Conservation (phyloP, 2,329 filamentous ascomycete genomes). For the Rhynchosporium graminicola region DNA sequence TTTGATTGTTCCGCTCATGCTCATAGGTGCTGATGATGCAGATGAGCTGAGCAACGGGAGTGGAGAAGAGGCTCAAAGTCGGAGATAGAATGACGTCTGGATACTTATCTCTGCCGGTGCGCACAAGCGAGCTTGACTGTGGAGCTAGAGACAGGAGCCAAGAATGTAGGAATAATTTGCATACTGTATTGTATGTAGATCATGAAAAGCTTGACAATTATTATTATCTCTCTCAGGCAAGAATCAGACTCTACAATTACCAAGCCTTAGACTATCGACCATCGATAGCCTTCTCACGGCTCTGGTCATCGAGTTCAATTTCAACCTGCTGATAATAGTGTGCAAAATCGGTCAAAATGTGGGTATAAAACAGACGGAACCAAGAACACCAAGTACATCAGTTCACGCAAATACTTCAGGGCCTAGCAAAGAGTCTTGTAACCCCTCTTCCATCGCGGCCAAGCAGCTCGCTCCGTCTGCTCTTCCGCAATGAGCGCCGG, state of each 20-base stretch:
- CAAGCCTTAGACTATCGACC: not conserved
- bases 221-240: too few species aligned
- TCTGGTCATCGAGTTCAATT: not conserved
- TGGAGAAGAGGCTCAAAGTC: not conserved
- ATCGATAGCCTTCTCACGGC: constrained; percentile 5
- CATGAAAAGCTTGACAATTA: too few species aligned
- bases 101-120: not conserved
- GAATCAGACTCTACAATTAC: not conserved
- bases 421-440: constrained; percentile 72
- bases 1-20: not conserved
- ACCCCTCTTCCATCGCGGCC: constrained; percentile 75
- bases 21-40: constrained; percentile 4
- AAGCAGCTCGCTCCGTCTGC: constrained; percentile 67
- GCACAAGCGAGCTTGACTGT: constrained; percentile 5
- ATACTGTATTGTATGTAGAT: too few species aligned
- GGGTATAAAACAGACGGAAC: not conserved
- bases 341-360: constrained; percentile 5
- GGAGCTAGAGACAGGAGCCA: not conserved
- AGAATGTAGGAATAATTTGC: too few species aligned
- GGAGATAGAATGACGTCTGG: not conserved
- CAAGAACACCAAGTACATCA: not conserved
- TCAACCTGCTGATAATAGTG: constrained; percentile 1
- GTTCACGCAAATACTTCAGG: not conserved
- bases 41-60: too few species aligned
- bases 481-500: constrained; percentile 79